Conservation (phyloP, 768 basidiomycete species). For the Suillus plorans region DNA sequence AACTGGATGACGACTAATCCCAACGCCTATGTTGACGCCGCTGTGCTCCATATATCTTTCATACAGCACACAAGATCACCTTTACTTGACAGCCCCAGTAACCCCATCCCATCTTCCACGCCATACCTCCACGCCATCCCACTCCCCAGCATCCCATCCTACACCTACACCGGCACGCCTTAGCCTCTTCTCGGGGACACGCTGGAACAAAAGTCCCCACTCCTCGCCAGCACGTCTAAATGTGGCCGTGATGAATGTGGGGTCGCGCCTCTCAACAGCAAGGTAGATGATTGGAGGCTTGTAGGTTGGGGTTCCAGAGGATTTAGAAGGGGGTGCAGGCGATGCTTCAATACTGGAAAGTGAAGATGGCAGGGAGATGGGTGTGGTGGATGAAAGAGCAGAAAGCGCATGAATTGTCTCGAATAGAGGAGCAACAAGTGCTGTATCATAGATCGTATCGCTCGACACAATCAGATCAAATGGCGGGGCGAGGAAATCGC, state of each 20-base stretch:
- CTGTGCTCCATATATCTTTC: not conserved
- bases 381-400: constrained; percentile 30
- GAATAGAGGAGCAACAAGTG: constrained; percentile 68
- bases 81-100: not conserved
- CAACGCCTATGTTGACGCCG: too few relatives aligned
- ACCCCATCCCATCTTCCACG: constrained; percentile 23
- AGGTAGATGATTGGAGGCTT: constrained; percentile 31
- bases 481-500: constrained; percentile 42
- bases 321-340: not conserved
- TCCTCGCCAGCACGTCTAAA: constrained; percentile 52
- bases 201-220: constrained; percentile 59
- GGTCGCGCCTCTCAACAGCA: constrained; percentile 79
- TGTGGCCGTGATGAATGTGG: constrained; percentile 56
- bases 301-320: too few relatives aligned
- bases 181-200: constrained; percentile 59
- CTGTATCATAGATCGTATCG: constrained; percentile 73
- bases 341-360: not conserved
- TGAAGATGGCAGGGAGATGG: constrained; percentile 45
- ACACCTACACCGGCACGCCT: constrained; percentile 56
- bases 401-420: constrained; percentile 61
- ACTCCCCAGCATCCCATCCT: constrained; percentile 66
- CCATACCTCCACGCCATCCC: constrained; percentile 86
- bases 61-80: not conserved
- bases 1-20: not conserved
- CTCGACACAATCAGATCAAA: constrained; percentile 81